Base-by-base conservation (phyloP, 2,329 filamentous ascomycete species). In the Eutypa lata region DNA sequence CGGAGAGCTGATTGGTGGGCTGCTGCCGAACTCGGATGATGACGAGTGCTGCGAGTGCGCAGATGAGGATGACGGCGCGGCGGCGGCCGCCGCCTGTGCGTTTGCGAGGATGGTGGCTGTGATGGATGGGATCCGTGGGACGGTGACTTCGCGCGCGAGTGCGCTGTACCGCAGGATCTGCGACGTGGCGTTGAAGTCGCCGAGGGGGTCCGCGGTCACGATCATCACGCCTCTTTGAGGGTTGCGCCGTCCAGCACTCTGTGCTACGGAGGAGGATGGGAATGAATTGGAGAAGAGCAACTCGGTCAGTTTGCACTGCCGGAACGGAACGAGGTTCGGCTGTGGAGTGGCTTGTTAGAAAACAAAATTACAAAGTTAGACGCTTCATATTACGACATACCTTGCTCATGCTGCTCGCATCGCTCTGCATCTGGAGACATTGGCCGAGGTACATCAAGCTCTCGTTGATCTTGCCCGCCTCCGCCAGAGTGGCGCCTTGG, bases 391-490 rank as follows among this genome's bases (percentile, higher is more conserved):
- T 18, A 14, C 16, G 35, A 14, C 35, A 46, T 77, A 90, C 89
- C 81, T 90, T 93, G 66, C 81, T 84, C 13, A 85, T 86, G 57
- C 79, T 86, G 43, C 87, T 86, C 31, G 86, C 80, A 62, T 93
- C 90, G 54, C 88, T 92, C 69, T 97, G 93, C 80, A 96, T 93
- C 68, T 97, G 93, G 62, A 99, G 81, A 68, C 94, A 99, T 67
- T 97, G 94, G 0, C 94, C 94, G 1, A 99, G 81, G 68, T 97
- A 97, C 94, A 99, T 99, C 66, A 99, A 76, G 66, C 90, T 96
- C 71, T 97, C 92, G 66, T 99, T 99, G 69, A 99, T 99, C 74
- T 97, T 97, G 50, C 94, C 94, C 35, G 93, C 94, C 74, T 99
- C 94, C 0, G 89, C 93, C 14, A 99, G 81, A 0, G 93, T 97